Evolutionary conservation across 192 early-diverging fungal species (phyloP), one percentile per base, ranked within the genome.

Genomic region (Pilobolus umbonatus): DNA sequence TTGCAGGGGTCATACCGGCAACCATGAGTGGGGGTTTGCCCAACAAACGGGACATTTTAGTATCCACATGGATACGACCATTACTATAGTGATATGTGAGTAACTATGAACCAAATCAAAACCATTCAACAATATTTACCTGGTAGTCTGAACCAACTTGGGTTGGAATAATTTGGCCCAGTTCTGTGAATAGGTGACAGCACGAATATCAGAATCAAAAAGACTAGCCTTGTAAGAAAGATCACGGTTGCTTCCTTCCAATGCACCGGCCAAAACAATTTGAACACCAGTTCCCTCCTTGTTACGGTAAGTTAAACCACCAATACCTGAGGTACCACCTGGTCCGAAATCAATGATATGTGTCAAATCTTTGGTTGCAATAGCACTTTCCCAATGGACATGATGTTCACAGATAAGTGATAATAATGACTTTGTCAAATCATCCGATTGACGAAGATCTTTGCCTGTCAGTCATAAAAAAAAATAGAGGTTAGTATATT

Each of bases 341-440:
- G 94, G 91, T 14, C 95, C 93, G 76, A 96, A 98, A 73, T 98
- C 95, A 22, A 98, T 79, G 17, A 95, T 81, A 72, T 98, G 95
- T 9, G 93, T 91, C 60, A 81, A 75, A 51, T 74, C 74, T 8
- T 72, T 68, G 29, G 67, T 68, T 21, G 71, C 75, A n/a, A 80
- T 74, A 12, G 80, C 88, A 50, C 74, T 78, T 47, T 90, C 84
- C 91, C 91, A 93, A 67, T 89, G 65, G 8, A 91, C 84, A 39
- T 86, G 76, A 57, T 73, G 74, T 21, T 68, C 75, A 64, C 83
- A 89, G 56, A 90, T 89, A 53, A 88, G 82, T 32, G 80, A 65
- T 1, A 94, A 75, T 30, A 98, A 60, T 17, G 82, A 84, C 26
- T 66, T 38, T 1, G 89, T 88, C 28, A 97, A 46, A 34, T 80